Conservation (phyloP, 352 stramenopile genomes). For the Globisporangium megalacanthum region DNA sequence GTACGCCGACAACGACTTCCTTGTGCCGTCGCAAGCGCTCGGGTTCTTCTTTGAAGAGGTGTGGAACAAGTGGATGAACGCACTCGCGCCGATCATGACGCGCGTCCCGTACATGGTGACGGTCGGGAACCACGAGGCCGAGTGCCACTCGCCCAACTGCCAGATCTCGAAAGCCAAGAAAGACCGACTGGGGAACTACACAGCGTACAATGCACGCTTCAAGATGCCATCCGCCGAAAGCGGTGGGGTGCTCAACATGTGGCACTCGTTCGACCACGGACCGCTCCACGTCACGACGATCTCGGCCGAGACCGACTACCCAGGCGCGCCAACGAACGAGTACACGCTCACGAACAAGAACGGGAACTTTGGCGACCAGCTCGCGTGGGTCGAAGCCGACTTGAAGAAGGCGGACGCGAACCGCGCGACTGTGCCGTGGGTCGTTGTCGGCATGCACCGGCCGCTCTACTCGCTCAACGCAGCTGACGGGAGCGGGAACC, state of each 20-base stretch:
- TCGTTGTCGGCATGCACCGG: slow-evolving; percentile 54
- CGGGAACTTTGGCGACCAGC: slow-evolving; percentile 44
- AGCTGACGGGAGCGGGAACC: slow-evolving; percentile 14
- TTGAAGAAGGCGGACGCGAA: slow-evolving; percentile 40
- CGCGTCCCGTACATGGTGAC: slow-evolving; percentile 78
- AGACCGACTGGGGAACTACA: slow-evolving; percentile 70
- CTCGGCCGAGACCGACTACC: slow-evolving; percentile 75
- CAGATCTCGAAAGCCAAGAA: slow-evolving; percentile 37
- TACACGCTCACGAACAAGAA: slow-evolving; percentile 26
- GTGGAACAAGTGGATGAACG: slow-evolving; percentile 85
- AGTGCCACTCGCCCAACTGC: slow-evolving; percentile 76
- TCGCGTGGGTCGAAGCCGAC: slow-evolving; percentile 45
- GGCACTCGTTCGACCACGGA: slow-evolving; percentile 86
- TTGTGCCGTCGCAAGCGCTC: slow-evolving; percentile 15
- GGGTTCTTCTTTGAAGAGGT: slow-evolving; percentile 86
- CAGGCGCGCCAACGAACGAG: slow-evolving; percentile 30
- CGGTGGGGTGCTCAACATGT: slow-evolving; percentile 69
- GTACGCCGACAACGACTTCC: slow-evolving; percentile 33
- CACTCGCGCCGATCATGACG: slow-evolving; percentile 43
- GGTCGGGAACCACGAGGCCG: slow-evolving; percentile 85
- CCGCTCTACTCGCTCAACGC: slow-evolving; percentile 26
- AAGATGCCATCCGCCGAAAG: slow-evolving; percentile 78
- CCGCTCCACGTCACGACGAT: slow-evolving; percentile 80
- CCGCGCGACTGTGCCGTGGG: slow-evolving; percentile 36
- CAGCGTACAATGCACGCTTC: slow-evolving; percentile 80